Conservation (phyloP, 345 rosid species). For the Cardiospermum halicacabum region DNA sequence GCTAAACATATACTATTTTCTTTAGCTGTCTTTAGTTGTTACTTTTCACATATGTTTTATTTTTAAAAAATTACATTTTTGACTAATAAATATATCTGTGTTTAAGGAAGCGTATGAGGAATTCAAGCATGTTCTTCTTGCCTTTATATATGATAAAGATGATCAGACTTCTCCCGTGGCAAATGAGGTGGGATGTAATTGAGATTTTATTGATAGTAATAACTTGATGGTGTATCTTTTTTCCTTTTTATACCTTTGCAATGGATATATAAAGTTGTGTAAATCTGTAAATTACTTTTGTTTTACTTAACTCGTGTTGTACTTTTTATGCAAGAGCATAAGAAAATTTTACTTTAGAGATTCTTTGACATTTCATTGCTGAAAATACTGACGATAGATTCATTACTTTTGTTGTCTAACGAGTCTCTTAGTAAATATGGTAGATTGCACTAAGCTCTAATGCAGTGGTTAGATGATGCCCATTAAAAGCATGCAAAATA, state of each 20-base stretch:
- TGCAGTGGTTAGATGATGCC: neutral
- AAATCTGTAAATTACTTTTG: neutral
- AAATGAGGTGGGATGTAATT: constrained; percentile 53
- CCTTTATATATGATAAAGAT: constrained; percentile 74
- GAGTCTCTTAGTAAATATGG: neutral
- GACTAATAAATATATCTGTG: constrained; percentile 26
- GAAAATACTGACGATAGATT: neutral
- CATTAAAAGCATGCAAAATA: neutral
- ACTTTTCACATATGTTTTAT: neutral
- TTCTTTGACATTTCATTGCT: neutral
- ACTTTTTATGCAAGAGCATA: neutral
- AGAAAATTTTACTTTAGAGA: neutral
- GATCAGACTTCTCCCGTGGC: constrained; percentile 84
- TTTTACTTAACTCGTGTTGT: no score
- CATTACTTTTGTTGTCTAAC: neutral
- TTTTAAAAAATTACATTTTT: constrained; percentile 11
- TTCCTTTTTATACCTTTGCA: neutral
- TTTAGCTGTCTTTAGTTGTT: neutral
- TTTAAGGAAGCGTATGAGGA: constrained; percentile 98
- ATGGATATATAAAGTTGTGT: neutral
- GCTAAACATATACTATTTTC: neutral
- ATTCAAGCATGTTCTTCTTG: constrained; percentile 93
- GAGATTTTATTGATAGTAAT: neutral
- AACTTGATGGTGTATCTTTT: neutral
- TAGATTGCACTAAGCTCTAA: neutral